Conservation (phyloP, 768 basidiomycete genomes). For the Sporobolomyces roseus region DNA sequence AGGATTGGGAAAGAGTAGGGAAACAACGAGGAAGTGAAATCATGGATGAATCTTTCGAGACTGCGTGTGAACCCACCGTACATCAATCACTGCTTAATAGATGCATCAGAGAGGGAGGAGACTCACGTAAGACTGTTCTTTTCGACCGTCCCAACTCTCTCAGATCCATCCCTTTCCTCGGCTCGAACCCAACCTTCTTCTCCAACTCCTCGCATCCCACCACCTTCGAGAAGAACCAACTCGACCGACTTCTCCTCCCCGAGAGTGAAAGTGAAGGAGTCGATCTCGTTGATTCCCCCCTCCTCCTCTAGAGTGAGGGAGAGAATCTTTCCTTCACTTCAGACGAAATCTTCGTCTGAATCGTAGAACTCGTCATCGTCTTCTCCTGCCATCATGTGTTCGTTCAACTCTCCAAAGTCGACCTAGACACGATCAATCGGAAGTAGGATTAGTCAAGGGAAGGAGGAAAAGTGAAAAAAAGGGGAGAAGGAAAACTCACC, state of each 20-base stretch:
- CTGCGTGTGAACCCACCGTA: no score
- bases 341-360: slow-evolving; percentile 32
- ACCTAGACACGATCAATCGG: no score
- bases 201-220: not conserved
- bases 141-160: not conserved
- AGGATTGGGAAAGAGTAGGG: not conserved
- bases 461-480: no score
- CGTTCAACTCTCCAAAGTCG: slow-evolving; percentile 76
- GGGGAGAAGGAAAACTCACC: no score
- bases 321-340: slow-evolving; percentile 7
- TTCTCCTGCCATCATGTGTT: slow-evolving; percentile 46
- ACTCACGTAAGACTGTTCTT: not conserved
- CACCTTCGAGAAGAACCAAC: not conserved
- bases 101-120: no score
- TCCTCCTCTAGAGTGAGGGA: slow-evolving; percentile 25
- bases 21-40: slow-evolving; percentile 10
- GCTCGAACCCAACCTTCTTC: not conserved
- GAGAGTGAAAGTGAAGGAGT: not conserved
- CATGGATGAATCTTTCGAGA: no score
- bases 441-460: no score
- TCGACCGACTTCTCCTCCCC: not conserved
- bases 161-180: not conserved
- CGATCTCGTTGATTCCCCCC: slow-evolving; percentile 15
- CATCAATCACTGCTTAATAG: no score
- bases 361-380: slow-evolving; percentile 49